A percentile compares a stretch with the other conserved stretches of the same genome.
These are phyloP conservation scores for Antitrichia curtipendula DNA, from an alignment of 225 moss, liverwort and hornwort genomes.

Conservation along the genomic window DNA sequence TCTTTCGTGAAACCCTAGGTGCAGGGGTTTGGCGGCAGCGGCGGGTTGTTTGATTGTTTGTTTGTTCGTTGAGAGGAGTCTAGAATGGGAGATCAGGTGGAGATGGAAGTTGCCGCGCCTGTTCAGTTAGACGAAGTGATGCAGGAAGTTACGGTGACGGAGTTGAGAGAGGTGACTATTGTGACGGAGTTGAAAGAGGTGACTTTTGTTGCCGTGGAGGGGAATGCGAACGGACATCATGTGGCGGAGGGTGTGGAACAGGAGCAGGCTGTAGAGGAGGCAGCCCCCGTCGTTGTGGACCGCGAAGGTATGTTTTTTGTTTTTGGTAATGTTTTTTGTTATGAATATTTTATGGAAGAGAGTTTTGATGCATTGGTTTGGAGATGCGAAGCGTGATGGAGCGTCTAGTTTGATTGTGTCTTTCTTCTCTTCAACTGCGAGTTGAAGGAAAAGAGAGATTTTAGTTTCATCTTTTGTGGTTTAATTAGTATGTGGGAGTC, in stretches of 20 bases:
- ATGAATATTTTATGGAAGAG: not conserved
- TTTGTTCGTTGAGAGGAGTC: not conserved
- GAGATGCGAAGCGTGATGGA: not conserved
- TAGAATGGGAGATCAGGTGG: conserved; percentile 23
- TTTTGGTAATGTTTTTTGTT: not conserved
- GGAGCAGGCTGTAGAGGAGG: conserved; percentile 3
- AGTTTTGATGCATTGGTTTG: not conserved
- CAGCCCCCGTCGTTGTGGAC: conserved; percentile 16
- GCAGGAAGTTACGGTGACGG: conserved; percentile 15
- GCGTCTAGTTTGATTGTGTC: not conserved
- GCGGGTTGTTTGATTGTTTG: not conserved
- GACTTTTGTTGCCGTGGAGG: conserved; percentile 1
- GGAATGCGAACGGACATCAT: conserved; percentile 48
- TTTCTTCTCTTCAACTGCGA: not conserved
- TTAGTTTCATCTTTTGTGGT: not conserved
- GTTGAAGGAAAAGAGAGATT: not conserved
- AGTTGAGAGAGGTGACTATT: not conserved
- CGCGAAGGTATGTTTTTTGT: conserved; percentile 11
- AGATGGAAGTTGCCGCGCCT: not conserved
- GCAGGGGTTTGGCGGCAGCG: not conserved
- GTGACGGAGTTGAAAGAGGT: conserved; percentile 3
- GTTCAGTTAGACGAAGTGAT: conserved; percentile 35
- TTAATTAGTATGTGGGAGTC: not conserved
- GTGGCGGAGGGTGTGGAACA: conserved; percentile 4
- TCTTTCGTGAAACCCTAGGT: conserved; percentile 2